phyloP scores from a whole-genome alignment of 2,329 filamentous ascomycete genomes.

The Chaetomiaceae sp. region DNA sequence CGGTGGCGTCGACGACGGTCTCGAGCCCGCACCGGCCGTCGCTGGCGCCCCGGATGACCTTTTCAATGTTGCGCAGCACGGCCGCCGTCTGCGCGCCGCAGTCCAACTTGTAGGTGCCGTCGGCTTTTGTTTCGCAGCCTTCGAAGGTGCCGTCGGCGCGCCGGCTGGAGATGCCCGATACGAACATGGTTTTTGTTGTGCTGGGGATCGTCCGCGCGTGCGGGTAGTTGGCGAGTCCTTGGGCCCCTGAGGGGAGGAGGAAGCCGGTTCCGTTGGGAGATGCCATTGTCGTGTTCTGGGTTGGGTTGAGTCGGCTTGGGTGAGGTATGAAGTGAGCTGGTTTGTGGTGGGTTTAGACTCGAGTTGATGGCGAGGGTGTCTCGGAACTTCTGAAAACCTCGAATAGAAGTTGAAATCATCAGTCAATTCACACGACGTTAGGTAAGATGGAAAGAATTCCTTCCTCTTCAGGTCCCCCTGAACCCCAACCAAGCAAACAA shows the following conservation, averaged over 20 bases:
- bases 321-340: too few relatives aligned
- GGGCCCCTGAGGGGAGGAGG: constrained; percentile 29
- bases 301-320: too few relatives aligned
- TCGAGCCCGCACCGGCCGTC: constrained; percentile 29
- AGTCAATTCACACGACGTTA: too few relatives aligned
- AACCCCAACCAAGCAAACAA: too few relatives aligned
- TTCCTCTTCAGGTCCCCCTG: too few relatives aligned
- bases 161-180: constrained; percentile 33
- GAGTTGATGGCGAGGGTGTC: too few relatives aligned
- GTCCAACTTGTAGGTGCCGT: constrained; percentile 28
- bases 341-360: too few relatives aligned
- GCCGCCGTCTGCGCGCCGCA: constrained; percentile 31
- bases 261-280: constrained; percentile 29
- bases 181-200: constrained; percentile 27
- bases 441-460: too few relatives aligned
- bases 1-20: constrained; percentile 32
- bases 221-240: constrained; percentile 34
- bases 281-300: too few relatives aligned
- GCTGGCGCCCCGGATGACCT: constrained; percentile 30
- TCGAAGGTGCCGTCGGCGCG: constrained; percentile 32
- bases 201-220: constrained; percentile 30
- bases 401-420: too few relatives aligned
- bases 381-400: too few relatives aligned
- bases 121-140: constrained; percentile 26
- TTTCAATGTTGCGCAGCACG: constrained; percentile 32